Evolutionary conservation across 805 yeast species (phyloP).

Genomic region (Candida berthetii): DNA sequence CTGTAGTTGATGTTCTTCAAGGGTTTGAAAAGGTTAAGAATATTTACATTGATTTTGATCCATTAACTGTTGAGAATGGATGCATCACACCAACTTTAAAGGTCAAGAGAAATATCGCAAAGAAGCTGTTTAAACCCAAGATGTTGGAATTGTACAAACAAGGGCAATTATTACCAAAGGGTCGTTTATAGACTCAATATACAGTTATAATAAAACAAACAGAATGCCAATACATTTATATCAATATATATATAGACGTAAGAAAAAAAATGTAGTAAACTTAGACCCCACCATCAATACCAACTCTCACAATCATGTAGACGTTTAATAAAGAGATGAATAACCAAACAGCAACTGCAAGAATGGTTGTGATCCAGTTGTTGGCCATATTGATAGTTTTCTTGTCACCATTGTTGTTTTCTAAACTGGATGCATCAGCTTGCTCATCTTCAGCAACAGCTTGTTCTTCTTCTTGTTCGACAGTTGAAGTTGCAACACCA

Average conservation of each 20-base stretch:
- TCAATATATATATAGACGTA: no score
- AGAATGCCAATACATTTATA: no score
- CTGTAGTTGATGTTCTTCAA: slow-evolving; percentile 27
- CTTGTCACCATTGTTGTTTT: slow-evolving; percentile 20
- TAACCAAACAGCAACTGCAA: slow-evolving; percentile 60
- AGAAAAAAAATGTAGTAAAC: no score
- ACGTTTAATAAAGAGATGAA: slow-evolving; percentile 67
- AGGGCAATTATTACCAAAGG: slow-evolving; percentile 21
- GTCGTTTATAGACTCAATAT: no score
- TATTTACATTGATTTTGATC: slow-evolving; percentile 45
- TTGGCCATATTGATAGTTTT: slow-evolving; percentile 53
- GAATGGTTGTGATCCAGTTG: slow-evolving; percentile 44
- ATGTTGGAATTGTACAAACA: slow-evolving; percentile 42
- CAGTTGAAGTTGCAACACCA: background rate
- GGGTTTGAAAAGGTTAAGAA: slow-evolving; percentile 63
- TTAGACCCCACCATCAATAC: slow-evolving; percentile 6
- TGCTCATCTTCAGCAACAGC: slow-evolving; percentile 2
- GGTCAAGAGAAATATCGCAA: slow-evolving; percentile 44
- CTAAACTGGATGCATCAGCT: slow-evolving; percentile 10
- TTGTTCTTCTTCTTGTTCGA: slow-evolving; percentile 11
- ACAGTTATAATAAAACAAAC: no score
- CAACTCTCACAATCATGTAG: slow-evolving; percentile 46
- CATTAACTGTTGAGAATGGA: slow-evolving; percentile 51
- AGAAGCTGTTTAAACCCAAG: slow-evolving; percentile 32
- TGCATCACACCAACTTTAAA: slow-evolving; percentile 62